Evolutionary conservation across 139 green algal genomes (phyloP).

Genomic region (Volvox africanus): DNA sequence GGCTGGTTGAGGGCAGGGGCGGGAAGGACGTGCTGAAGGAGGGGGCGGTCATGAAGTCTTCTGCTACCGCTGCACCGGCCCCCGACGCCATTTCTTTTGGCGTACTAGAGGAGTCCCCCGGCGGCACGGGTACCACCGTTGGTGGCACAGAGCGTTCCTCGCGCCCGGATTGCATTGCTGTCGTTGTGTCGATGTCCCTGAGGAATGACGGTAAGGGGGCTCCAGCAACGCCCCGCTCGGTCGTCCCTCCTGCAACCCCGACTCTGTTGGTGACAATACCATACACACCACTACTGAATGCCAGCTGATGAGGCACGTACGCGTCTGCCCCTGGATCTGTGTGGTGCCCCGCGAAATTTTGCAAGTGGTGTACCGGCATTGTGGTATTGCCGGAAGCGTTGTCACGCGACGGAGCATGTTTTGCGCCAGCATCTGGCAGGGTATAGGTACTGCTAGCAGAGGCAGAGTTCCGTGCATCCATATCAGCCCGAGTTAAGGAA

Average conservation of each 20-base stretch:
- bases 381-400: too few species aligned
- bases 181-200: background rate
- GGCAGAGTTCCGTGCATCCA: too few species aligned
- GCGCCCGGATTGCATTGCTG: background rate
- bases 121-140: background rate
- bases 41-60: background rate
- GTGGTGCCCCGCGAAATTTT: too few species aligned
- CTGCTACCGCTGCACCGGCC: background rate
- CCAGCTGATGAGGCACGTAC: too few species aligned
- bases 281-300: background rate
- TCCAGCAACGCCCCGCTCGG: background rate
- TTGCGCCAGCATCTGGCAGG: too few species aligned
- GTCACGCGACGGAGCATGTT: too few species aligned
- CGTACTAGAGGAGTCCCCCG: too few species aligned
- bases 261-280: background rate
- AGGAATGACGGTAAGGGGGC: background rate
- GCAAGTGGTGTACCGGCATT: too few species aligned
- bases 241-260: background rate
- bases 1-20: background rate
- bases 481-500: too few species aligned
- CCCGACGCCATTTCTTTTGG: too few species aligned
- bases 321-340: too few species aligned
- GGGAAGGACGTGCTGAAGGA: slow-evolving; percentile 22
- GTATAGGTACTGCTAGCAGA: too few species aligned
- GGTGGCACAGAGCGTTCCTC: background rate